These are phyloP conservation scores for Lachnellula occidentalis DNA, from an alignment of 2,329 filamentous ascomycete genomes.

Conservation along the genomic window DNA sequence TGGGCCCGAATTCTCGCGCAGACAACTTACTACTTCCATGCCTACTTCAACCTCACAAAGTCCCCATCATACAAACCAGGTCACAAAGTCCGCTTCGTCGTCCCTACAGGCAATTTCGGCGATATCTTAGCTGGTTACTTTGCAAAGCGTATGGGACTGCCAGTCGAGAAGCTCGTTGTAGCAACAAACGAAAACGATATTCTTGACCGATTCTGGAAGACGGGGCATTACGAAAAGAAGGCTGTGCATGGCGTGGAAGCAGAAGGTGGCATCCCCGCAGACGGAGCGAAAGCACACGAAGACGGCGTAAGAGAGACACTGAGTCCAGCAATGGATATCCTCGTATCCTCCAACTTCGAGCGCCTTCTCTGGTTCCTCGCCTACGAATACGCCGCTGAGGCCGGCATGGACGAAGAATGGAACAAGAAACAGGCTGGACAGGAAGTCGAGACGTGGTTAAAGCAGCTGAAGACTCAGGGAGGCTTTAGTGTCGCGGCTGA, in stretches of 20 bases:
- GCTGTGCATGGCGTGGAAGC: conserved; percentile 52
- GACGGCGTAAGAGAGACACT: conserved; percentile 85
- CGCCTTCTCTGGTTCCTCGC: conserved; percentile 90
- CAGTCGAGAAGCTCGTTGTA: conserved; percentile 80
- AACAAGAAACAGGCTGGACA: conserved; percentile 67
- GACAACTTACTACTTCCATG: conserved; percentile 94
- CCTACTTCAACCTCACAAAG: conserved; percentile 77
- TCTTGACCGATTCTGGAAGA: conserved; percentile 89
- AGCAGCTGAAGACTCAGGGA: conserved; percentile 72
- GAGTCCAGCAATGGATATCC: conserved; percentile 94
- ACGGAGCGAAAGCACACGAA: conserved; percentile 56
- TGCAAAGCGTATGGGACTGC: conserved; percentile 82
- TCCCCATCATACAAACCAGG: conserved; percentile 56
- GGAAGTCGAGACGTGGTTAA: conserved; percentile 73
- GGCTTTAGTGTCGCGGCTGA: conserved; percentile 76
- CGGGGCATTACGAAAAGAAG: conserved; percentile 84
- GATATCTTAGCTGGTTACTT: conserved; percentile 94
- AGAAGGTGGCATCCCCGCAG: conserved; percentile 47
- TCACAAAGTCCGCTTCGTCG: conserved; percentile 75
- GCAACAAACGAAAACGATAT: conserved; percentile 99
- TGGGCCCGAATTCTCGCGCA: conserved; percentile 93
- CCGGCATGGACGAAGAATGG: conserved; percentile 59
- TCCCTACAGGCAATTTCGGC: conserved; percentile 94
- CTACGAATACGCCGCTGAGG: conserved; percentile 58
- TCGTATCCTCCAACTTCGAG: conserved; percentile 96